A percentile compares a stretch with the other conserved stretches of the same genome.
phyloP scores from a whole-genome alignment of 176 grass and related monocot species.

The Tillandsia leiboldiana region DNA sequence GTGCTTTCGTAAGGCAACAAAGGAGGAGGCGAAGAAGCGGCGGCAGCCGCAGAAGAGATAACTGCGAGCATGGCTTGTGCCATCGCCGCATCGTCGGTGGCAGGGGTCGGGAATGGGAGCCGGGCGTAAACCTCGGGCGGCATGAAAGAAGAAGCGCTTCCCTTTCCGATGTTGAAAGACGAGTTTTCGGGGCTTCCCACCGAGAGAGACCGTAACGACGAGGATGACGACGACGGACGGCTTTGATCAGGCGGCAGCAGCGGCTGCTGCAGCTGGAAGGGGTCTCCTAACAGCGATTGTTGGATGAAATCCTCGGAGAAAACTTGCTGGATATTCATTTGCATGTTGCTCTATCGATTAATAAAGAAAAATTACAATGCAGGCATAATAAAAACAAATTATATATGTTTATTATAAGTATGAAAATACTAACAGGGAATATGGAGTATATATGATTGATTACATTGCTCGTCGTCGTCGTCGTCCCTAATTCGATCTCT shows the following conservation, averaged over 20 bases:
- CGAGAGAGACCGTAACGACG: slow-evolving; percentile 31
- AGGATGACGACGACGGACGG: slow-evolving; percentile 1
- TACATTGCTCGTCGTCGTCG: neutral
- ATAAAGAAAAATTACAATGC: neutral
- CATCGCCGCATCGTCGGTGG: slow-evolving; percentile 1
- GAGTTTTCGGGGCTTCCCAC: slow-evolving; percentile 51
- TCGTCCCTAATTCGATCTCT: slow-evolving; percentile 78
- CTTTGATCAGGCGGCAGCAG: slow-evolving; percentile 1
- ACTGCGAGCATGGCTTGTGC: slow-evolving; percentile 38
- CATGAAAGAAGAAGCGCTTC: neutral
- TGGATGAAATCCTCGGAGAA: slow-evolving; percentile 56
- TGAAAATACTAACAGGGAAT: neutral
- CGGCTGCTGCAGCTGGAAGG: slow-evolving; percentile 7
- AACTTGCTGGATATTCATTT: slow-evolving; percentile 43
- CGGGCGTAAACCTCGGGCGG: neutral
- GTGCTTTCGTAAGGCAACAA: neutral
- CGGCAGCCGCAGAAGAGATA: slow-evolving; percentile 19
- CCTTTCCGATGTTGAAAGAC: slow-evolving; percentile 21
- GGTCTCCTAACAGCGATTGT: slow-evolving; percentile 33
- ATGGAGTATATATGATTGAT: too few relatives aligned
- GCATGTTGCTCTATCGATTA: slow-evolving; percentile 11
- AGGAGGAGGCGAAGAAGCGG: neutral
- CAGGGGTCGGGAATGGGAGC: slow-evolving; percentile 5
- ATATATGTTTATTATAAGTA: neutral
- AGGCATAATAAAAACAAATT: neutral